These are phyloP conservation scores for Myochromella boudieri DNA, from an alignment of 768 basidiomycete species.

Conservation along the genomic window DNA sequence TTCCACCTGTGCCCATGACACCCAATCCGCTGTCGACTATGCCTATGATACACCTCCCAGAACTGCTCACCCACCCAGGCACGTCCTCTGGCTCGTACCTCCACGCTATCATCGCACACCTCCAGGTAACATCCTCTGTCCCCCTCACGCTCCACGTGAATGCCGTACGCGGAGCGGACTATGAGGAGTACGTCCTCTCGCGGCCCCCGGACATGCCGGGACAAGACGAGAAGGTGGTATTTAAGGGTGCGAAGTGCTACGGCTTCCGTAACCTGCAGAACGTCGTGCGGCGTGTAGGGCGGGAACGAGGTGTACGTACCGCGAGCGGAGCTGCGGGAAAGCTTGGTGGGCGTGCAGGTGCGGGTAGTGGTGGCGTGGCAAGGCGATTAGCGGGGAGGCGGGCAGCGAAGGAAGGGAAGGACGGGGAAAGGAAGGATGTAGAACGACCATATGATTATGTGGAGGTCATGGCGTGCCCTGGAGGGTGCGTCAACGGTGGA, in stretches of 20 bases:
- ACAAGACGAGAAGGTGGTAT: conserved; percentile 59
- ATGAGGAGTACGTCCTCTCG: conserved; percentile 68
- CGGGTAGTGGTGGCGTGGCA: conserved; percentile 12
- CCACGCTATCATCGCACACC: conserved; percentile 66
- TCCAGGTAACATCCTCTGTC: conserved; percentile 40
- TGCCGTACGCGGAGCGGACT: conserved; percentile 70
- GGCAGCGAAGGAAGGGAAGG: too few species aligned
- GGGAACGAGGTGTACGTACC: conserved; percentile 73
- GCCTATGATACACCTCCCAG: conserved; percentile 47
- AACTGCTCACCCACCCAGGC: conserved; percentile 75
- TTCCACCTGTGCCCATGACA: neutral
- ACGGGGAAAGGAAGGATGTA: conserved; percentile 30
- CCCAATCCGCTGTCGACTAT: neutral
- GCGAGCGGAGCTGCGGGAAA: conserved; percentile 68
- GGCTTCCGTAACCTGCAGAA: conserved; percentile 98
- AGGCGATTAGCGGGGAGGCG: conserved; percentile 29
- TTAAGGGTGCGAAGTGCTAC: conserved; percentile 94
- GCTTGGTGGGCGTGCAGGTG: conserved; percentile 25
- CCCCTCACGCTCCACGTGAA: conserved; percentile 53
- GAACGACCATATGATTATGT: conserved; percentile 80
- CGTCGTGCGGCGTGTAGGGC: conserved; percentile 90
- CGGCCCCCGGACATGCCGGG: conserved; percentile 27
- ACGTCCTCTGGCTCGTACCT: conserved; percentile 93
- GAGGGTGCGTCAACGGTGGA: conserved; percentile 96
- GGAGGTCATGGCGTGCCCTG: conserved; percentile 98